Percentiles rank a stretch among this genome's conserved stretches.
phyloP scores from a whole-genome alignment of 768 basidiomycete species.

The Coprinopsis marcescibilis region DNA sequence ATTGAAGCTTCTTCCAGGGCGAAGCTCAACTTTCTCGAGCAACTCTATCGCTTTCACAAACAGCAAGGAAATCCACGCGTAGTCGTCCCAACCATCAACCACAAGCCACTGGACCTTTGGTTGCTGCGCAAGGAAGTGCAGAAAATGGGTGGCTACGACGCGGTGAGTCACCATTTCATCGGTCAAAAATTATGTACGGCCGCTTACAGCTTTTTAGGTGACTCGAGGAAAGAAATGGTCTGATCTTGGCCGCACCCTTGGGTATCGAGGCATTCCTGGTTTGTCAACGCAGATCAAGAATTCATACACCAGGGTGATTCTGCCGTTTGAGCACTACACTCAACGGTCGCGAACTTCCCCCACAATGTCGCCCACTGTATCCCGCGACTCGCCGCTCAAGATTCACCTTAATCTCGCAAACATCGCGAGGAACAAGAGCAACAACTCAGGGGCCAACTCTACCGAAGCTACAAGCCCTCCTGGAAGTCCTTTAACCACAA shows the following conservation, averaged over 20 bases:
- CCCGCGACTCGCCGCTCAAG: constrained; percentile 44
- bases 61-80: constrained; percentile 91
- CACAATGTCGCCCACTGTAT: constrained; percentile 34
- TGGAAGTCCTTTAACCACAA: constrained; percentile 69
- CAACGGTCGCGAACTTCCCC: constrained; percentile 68
- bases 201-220: constrained; percentile 45
- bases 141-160: constrained; percentile 81
- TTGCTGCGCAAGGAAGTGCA: constrained; percentile 88
- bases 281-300: constrained; percentile 85
- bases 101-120: constrained; percentile 92
- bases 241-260: constrained; percentile 74
- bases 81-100: constrained; percentile 90
- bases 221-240: constrained; percentile 84
- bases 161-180: constrained; percentile 42
- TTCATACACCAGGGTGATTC: constrained; percentile 85
- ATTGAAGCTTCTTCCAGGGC: constrained; percentile 97
- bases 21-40: constrained; percentile 95
- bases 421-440: constrained; percentile 33
- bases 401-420: constrained; percentile 47
- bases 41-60: constrained; percentile 93
- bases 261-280: constrained; percentile 77
- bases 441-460: constrained; percentile 24
- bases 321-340: constrained; percentile 93
- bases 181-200: constrained; percentile 12
- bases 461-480: constrained; percentile 54